Percentiles rank a stretch among this genome's conserved stretches.
Evolutionary conservation across 345 rosid genomes (phyloP).

Genomic region (Populus deltoides): DNA sequence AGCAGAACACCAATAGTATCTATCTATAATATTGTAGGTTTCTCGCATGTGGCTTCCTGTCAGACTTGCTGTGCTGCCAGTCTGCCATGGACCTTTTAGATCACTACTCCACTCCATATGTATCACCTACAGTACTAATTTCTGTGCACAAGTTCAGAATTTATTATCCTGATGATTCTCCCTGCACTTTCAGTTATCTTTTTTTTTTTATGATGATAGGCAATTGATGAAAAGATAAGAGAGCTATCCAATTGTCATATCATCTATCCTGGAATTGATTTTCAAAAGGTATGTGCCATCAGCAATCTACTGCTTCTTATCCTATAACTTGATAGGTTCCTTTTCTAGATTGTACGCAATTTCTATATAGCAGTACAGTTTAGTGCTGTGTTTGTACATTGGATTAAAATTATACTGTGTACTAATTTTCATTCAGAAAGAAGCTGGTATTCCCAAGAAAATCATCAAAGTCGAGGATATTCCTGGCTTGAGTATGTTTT

Average conservation of each 20-base stretch:
- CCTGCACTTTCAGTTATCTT: neutral
- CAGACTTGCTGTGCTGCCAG: neutral
- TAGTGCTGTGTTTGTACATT: slow-evolving; percentile 1
- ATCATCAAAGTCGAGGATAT: slow-evolving; percentile 80
- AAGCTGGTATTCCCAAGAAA: slow-evolving; percentile 75
- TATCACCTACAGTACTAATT: neutral
- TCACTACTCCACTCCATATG: neutral
- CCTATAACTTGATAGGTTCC: neutral
- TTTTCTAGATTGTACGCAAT: neutral
- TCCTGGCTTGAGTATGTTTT: slow-evolving; percentile 85
- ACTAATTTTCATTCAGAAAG: slow-evolving; percentile 56
- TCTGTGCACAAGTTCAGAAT: neutral
- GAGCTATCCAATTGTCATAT: slow-evolving; percentile 90
- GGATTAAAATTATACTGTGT: neutral
- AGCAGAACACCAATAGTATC: neutral
- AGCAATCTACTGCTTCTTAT: neutral
- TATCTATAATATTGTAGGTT: neutral
- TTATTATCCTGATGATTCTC: neutral
- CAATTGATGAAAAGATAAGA: slow-evolving; percentile 92
- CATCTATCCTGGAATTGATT: slow-evolving; percentile 67
- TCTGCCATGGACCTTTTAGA: neutral
- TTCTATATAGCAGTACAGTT: neutral
- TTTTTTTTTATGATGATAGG: slow-evolving; percentile 44
- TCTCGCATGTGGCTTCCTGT: neutral
- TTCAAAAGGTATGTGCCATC: slow-evolving; percentile 61